Percentiles rank a stretch among this genome's conserved stretches.
Evolutionary conservation across 192 early-diverging fungal species (phyloP).

Genomic region (Coemansia sp.): DNA sequence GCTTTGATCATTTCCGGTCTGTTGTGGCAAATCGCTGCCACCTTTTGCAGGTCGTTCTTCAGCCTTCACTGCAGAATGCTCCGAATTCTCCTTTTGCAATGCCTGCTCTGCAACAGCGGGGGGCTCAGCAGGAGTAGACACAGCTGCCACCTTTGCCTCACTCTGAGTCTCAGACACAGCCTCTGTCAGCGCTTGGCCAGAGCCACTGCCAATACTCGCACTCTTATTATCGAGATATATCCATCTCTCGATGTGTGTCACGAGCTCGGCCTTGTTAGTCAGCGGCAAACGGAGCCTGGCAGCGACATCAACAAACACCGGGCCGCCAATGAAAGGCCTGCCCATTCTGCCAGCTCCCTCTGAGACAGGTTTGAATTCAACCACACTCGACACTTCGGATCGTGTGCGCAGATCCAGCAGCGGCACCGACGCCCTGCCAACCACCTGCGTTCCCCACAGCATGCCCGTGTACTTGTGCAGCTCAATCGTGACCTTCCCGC

Average conservation of each 20-base stretch:
- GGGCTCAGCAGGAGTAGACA: background rate
- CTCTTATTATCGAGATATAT: slow-evolving; percentile 29
- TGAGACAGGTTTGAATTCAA: slow-evolving; percentile 29
- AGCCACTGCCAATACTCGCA: background rate
- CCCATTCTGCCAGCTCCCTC: slow-evolving; percentile 18
- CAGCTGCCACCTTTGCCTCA: background rate
- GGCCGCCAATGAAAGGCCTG: slow-evolving; percentile 37
- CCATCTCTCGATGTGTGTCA: slow-evolving; percentile 31
- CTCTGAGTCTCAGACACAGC: background rate
- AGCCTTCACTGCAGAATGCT: background rate
- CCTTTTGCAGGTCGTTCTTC: background rate
- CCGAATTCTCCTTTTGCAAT: background rate
- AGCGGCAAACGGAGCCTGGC: slow-evolving; percentile 44
- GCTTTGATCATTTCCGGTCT: background rate
- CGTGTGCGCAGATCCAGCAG: slow-evolving; percentile 37
- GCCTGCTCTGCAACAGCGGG: background rate
- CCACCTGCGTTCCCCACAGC: slow-evolving; percentile 51
- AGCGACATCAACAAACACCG: slow-evolving; percentile 40
- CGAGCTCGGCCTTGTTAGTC: slow-evolving; percentile 33
- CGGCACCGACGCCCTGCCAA: slow-evolving; percentile 42
- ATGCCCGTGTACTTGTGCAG: slow-evolving; percentile 51
- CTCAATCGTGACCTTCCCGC: slow-evolving; percentile 40
- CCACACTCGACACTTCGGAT: slow-evolving; percentile 28
- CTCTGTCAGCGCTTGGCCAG: background rate
- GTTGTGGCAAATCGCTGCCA: background rate